Conservation (phyloP, 83 land plant genomes). For the Picea abies region DNA sequence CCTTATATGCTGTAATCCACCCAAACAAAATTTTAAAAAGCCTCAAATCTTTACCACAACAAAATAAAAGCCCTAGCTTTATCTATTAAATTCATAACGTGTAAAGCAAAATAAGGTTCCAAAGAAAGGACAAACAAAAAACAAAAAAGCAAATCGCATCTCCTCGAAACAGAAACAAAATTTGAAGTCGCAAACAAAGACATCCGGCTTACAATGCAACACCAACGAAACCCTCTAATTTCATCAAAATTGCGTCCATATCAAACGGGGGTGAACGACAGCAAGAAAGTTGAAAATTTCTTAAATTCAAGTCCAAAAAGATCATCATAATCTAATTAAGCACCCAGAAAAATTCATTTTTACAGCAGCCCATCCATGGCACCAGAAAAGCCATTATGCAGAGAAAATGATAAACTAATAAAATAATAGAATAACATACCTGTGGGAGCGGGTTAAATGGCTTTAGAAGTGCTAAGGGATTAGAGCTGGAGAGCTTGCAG, state of each 20-base stretch:
- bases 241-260: background rate
- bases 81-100: background rate
- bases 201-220: background rate
- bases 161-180: background rate
- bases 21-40: background rate
- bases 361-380: too few relatives aligned
- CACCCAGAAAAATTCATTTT: background rate
- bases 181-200: background rate
- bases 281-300: background rate
- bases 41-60: background rate
- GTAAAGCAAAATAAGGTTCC: constrained; percentile 4
- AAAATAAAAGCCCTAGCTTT: background rate
- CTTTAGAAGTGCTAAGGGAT: background rate
- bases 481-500: background rate
- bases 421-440: background rate
- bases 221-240: constrained; percentile 3
- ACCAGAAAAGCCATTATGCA: background rate
- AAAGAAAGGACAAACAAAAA: background rate
- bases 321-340: background rate
- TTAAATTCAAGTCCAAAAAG: background rate
- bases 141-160: background rate
- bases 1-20: background rate
- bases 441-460: background rate
- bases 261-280: too few relatives aligned
- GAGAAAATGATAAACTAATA: background rate